Evolutionary conservation across 2,329 filamentous ascomycete genomes (phyloP).

Genomic region (Leptosphaerulina australis): DNA sequence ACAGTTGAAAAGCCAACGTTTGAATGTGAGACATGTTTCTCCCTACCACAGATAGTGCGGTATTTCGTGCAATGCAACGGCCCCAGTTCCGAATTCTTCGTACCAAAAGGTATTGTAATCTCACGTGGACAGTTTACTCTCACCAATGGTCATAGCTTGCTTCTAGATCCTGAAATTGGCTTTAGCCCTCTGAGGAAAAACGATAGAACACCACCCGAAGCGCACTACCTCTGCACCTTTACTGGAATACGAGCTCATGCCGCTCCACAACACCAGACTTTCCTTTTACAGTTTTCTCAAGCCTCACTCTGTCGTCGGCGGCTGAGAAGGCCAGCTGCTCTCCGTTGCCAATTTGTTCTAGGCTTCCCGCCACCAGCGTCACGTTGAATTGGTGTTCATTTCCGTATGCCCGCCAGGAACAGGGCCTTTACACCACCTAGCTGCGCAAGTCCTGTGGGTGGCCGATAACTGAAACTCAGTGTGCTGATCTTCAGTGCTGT

Average conservation of each 20-base stretch:
- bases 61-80: not conserved
- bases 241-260: slow-evolving; percentile 3
- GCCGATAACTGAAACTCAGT: not conserved
- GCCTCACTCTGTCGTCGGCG: not conserved
- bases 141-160: not conserved
- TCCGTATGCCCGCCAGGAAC: slow-evolving; percentile 6
- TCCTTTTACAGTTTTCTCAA: not conserved
- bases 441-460: not conserved
- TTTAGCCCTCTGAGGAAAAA: slow-evolving; percentile 2
- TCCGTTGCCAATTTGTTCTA: not conserved
- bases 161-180: no score
- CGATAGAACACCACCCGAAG: slow-evolving; percentile 2
- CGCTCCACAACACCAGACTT: slow-evolving; percentile 6
- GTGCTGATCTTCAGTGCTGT: slow-evolving; percentile 3
- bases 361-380: slow-evolving; percentile 5
- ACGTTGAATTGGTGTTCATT: slow-evolving; percentile 5
- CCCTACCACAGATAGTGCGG: no score
- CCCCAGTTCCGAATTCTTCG: not conserved
- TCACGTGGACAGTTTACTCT: not conserved
- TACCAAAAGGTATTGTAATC: not conserved
- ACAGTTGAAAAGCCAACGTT: not conserved
- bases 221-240: not conserved
- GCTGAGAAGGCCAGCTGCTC: not conserved
- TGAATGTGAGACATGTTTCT: slow-evolving; percentile 10
- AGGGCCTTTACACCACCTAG: not conserved